Base-by-base conservation (phyloP, 225 moss, liverwort and hornwort species). In the Pseudisothecium myosuroides region DNA sequence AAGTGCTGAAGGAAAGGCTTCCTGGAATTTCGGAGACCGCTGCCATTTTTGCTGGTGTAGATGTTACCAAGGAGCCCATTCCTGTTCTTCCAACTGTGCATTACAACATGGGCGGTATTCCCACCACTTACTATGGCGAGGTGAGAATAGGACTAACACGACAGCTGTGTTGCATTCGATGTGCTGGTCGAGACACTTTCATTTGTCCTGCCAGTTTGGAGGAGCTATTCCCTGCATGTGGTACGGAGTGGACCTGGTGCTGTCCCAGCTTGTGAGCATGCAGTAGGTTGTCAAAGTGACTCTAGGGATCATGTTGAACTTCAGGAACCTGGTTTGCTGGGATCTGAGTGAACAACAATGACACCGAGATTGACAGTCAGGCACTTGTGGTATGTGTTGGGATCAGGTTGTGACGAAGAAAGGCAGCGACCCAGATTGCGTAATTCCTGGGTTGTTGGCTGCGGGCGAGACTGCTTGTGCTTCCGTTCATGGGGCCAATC, bases 31-130 rank as follows among this genome's bases (percentile, higher is more conserved):
- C 97, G 52, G 98, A 99, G 89, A 99, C 97, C 9, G 98, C 97
- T 85, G 97, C 98, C 49, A 97, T 99, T 89, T 97, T 99, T 87
- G 98, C 98, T 28, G 98, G 98, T 76, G 98, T 99, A 77, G 97
- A 99, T 91, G 98, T 99, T 75, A 97, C 96, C 24, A 99, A 97
- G 91, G 98, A 99, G 89, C 98, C 98, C 37, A 99, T 99, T 91
- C 98, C 98, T 66, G 98, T 99, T 60, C 89, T 99, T 55, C 98
- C 97, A 52, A 99, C 97, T 28, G 98, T 99, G 87, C 98, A 99
- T 88, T 99, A 99, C 90, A 99, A 99, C 95, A 99, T 99, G 97
- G 98, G 98, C 87, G 98, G 98, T 66, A 96, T 99, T 36, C 98
- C 97, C 29, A 99, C 98, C 26, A 99, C 94, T 55, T 95, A 93